Evolutionary conservation across 2,329 filamentous ascomycete genomes (phyloP).

Genomic region (Sphaerulina musiva): DNA sequence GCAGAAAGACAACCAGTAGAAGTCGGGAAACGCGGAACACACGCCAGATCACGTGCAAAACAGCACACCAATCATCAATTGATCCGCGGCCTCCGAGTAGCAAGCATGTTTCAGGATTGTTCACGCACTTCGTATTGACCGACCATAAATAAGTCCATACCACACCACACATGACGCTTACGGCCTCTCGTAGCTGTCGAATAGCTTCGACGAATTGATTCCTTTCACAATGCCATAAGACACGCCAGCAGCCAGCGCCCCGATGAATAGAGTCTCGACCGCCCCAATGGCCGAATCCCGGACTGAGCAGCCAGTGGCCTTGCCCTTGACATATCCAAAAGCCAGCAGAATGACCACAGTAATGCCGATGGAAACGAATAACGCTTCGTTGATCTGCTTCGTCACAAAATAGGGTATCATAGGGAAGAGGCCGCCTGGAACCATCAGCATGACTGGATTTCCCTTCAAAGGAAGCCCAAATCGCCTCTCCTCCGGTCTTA

Average conservation of each 20-base stretch:
- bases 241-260: constrained; percentile 33
- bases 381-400: constrained; percentile 36
- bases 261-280: constrained; percentile 34
- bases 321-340: constrained; percentile 48
- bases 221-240: constrained; percentile 38
- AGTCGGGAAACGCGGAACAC: not conserved
- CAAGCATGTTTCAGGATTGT: constrained; percentile 6
- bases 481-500: constrained; percentile 8
- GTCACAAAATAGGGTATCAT: constrained; percentile 49
- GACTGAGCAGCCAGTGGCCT: constrained; percentile 26
- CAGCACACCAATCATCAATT: not conserved
- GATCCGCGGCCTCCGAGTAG: not conserved
- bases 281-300: constrained; percentile 29
- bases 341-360: constrained; percentile 45
- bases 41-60: not conserved
- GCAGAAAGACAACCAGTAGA: constrained; percentile 6
- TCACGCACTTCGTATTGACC: not conserved
- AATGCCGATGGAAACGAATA: constrained; percentile 48
- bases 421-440: constrained; percentile 37
- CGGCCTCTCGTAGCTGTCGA: constrained; percentile 1
- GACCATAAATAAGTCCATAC: too few species aligned
- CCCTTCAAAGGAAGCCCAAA: not conserved
- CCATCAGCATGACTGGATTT: not conserved
- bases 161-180: too few species aligned
- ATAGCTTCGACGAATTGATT: constrained; percentile 19